These are phyloP conservation scores for Candida vaughaniae DNA, from an alignment of 805 yeast species.

Conservation along the genomic window DNA sequence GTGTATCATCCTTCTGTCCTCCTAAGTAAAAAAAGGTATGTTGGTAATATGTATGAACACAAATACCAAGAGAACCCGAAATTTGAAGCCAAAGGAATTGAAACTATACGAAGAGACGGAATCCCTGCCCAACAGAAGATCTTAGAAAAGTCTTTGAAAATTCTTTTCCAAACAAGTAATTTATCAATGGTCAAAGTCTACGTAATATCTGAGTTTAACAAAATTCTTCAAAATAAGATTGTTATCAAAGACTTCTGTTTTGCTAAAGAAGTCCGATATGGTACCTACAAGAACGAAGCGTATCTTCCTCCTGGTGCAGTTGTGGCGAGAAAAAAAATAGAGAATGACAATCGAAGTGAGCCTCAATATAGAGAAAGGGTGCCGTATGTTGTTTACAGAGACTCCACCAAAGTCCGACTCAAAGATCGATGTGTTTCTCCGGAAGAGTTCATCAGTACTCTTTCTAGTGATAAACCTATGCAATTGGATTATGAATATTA, in stretches of 20 bases:
- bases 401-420: slow-evolving; percentile 53
- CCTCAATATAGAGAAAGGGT: slow-evolving; percentile 90
- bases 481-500: slow-evolving; percentile 81
- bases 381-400: slow-evolving; percentile 75
- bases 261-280: slow-evolving; percentile 85
- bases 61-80: slow-evolving; percentile 54
- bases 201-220: slow-evolving; percentile 62
- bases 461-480: slow-evolving; percentile 28
- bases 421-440: slow-evolving; percentile 83
- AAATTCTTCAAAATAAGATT: slow-evolving; percentile 61
- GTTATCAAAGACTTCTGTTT: slow-evolving; percentile 84
- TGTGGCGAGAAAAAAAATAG: slow-evolving; percentile 62
- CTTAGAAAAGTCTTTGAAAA: slow-evolving; percentile 64
- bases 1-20: slow-evolving; percentile 86
- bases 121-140: slow-evolving; percentile 88
- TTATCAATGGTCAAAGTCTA: slow-evolving; percentile 67
- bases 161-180: slow-evolving; percentile 71
- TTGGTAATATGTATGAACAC: slow-evolving; percentile 75
- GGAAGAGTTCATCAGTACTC: slow-evolving; percentile 55
- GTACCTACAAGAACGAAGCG: slow-evolving; percentile 70
- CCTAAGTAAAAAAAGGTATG: slow-evolving; percentile 82
- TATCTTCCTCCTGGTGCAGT: slow-evolving; percentile 91
- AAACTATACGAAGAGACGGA: slow-evolving; percentile 92
- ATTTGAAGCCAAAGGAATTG: slow-evolving; percentile 96
- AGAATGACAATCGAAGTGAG: slow-evolving; percentile 65